phyloP scores from a whole-genome alignment of 176 grass and related monocot genomes.

The Metroxylon sagu region DNA sequence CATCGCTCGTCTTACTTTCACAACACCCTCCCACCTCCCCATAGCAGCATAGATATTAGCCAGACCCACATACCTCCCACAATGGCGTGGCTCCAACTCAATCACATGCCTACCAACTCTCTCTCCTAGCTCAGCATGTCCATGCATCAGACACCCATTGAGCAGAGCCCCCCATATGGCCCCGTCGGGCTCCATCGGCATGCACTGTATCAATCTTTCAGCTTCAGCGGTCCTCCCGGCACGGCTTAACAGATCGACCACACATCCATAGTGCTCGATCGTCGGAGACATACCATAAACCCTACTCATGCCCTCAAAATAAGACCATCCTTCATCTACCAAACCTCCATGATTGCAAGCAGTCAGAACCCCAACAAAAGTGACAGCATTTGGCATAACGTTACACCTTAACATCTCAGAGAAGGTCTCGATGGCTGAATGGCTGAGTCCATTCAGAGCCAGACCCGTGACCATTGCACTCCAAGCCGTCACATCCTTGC shows the following conservation, averaged over 20 bases:
- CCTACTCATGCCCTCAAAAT: constrained; percentile 2
- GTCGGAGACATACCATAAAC: background rate
- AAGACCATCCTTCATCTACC: constrained; percentile 8
- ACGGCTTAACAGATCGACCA: constrained; percentile 11
- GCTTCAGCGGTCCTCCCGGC: background rate
- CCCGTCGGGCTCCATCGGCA: constrained; percentile 5
- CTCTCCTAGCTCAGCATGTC: background rate
- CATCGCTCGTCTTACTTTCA: constrained; percentile 3
- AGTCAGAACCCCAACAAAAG: constrained; percentile 2
- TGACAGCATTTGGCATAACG: constrained; percentile 1
- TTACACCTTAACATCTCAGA: background rate
- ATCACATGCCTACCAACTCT: background rate
- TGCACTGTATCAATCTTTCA: background rate
- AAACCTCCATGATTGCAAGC: constrained; percentile 12
- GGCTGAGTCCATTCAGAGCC: background rate
- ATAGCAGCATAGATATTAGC: constrained; percentile 9
- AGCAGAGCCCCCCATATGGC: constrained; percentile 14
- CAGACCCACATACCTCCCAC: constrained; percentile 9
- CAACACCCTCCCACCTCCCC: constrained; percentile 4
- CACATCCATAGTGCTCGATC: constrained; percentile 11
- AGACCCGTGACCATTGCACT: constrained; percentile 16
- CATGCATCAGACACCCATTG: constrained; percentile 4
- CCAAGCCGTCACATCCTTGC: constrained; percentile 8
- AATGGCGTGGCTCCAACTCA: constrained; percentile 1
- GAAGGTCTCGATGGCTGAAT: constrained; percentile 1